These are phyloP conservation scores for Salvia hispanica DNA, from an alignment of 257 asterid species.

Conservation along the genomic window DNA sequence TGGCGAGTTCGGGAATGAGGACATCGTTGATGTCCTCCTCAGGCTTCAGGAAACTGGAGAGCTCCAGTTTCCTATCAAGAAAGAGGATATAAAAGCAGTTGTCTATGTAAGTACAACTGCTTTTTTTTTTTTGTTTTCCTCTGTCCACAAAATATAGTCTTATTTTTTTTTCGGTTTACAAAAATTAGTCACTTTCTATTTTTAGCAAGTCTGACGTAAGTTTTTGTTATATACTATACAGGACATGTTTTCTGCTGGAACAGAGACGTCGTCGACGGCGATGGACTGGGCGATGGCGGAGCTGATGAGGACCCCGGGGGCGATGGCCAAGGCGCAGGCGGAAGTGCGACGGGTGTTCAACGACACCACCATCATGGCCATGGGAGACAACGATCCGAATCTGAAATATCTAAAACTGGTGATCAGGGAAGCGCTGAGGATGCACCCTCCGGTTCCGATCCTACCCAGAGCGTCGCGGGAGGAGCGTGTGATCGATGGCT, in stretches of 20 bases:
- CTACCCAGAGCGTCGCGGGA: conserved; percentile 41
- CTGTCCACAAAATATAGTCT: too few relatives aligned
- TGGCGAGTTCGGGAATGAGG: conserved; percentile 35
- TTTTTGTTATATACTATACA: not conserved
- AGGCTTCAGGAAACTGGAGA: conserved; percentile 30
- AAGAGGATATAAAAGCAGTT: conserved; percentile 39
- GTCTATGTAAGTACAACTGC: conserved; percentile 16
- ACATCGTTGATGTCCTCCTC: conserved; percentile 33
- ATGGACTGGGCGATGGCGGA: conserved; percentile 27
- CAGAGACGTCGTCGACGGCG: conserved; percentile 29
- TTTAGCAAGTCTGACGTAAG: too few relatives aligned
- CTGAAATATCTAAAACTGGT: conserved; percentile 29
- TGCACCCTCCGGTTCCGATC: conserved; percentile 41
- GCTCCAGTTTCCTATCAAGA: conserved; percentile 28
- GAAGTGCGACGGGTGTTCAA: conserved; percentile 17
- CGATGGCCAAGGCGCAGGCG: conserved; percentile 21
- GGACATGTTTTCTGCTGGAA: conserved; percentile 31
- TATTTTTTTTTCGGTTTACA: too few relatives aligned
- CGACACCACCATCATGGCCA: not conserved
- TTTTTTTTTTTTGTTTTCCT: too few relatives aligned
- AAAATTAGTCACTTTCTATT: too few relatives aligned
- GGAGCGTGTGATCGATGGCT: conserved; percentile 32
- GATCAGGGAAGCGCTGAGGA: conserved; percentile 39
- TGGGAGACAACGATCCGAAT: conserved; percentile 18
- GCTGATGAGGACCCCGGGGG: conserved; percentile 14